Evolutionary conservation across 73 alveolate genomes (phyloP), one percentile per base, ranked within the genome.

Genomic region (Paramecium tetraurelia): DNA sequence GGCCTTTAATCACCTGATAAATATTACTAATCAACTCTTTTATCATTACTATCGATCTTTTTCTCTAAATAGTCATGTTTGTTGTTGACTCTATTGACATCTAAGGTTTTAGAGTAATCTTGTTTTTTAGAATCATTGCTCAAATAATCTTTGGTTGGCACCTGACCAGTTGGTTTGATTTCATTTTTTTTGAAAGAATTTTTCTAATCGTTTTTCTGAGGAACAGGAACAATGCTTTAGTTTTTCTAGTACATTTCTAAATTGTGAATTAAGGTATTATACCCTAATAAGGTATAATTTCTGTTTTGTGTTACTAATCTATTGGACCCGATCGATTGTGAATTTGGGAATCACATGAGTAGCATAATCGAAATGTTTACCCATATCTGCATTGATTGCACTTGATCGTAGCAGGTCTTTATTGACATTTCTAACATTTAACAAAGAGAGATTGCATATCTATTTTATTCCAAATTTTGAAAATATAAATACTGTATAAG

Each of bases 241-340:
- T 80, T 80, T 41, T 80, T 80, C 29, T 80, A 43, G 48, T 80
- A 80, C 90, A 80, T 80, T 80, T 80, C 90, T 80, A 43, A 11
- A 35, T 41, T 22, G 16, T 21, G 46, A 43, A 35, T 31, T 48
- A 22, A 24, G 36, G 22, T 40, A 75, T 36, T 9, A 14, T 80
- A 80, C 90, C 90, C 57, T 80, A 80, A 80, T 80, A 80, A 9
- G 90, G 90, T 21, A 80, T 80, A 35, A 80, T 80, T 80, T 80
- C 90, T 12, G 90, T 80, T 48, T 80, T 80, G 33, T 80, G 90
- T 80, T 80, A 43, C 46, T 80, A 35, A 43, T 80, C 90, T 31
- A 80, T 80, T 41, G 90, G 90, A n/a, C 90, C 90, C 12, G 90
- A 40, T 41, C 90, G 20, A 43, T 80, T 80, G 33, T 80, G 90